Percentiles rank a stretch among this genome's conserved stretches.
These are phyloP conservation scores for Trichoderma polysporum DNA, from an alignment of 2,329 filamentous ascomycete species.

Conservation along the genomic window DNA sequence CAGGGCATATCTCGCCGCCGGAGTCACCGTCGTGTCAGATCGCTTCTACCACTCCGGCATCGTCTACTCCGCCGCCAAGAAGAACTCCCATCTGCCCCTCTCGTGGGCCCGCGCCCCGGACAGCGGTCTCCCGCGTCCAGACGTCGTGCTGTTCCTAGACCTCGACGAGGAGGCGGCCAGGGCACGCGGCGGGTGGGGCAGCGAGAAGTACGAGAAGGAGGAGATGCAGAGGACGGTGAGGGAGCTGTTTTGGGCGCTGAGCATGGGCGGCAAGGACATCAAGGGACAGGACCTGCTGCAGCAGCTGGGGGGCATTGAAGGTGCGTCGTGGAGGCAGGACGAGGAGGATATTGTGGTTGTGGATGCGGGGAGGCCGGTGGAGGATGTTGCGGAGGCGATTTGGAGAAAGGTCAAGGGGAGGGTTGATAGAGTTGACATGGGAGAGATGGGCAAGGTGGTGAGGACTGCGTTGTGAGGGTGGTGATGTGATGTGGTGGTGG, in stretches of 20 bases:
- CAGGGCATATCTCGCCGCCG: constrained; percentile 54
- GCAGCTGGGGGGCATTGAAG: constrained; percentile 27
- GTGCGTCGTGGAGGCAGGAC: constrained; percentile 45
- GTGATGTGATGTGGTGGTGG: neutral
- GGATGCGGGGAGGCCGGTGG: constrained; percentile 53
- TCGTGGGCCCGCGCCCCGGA: constrained; percentile 84
- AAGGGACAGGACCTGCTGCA: constrained; percentile 29
- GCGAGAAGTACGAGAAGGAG: constrained; percentile 82
- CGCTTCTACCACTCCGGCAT: constrained; percentile 94
- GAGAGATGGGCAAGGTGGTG: constrained; percentile 47
- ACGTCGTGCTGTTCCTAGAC: constrained; percentile 84
- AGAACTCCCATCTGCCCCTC: constrained; percentile 66
- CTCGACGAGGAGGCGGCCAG: constrained; percentile 71
- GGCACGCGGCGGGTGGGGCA: constrained; percentile 80
- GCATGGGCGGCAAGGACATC: constrained; percentile 45
- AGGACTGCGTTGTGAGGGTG: constrained; percentile 33
- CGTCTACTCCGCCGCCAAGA: constrained; percentile 89
- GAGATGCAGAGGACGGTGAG: constrained; percentile 80
- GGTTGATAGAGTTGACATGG: constrained; percentile 50
- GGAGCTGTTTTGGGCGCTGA: constrained; percentile 65
- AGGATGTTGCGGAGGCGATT: constrained; percentile 57
- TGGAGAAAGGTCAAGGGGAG: constrained; percentile 51
- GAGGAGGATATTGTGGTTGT: constrained; percentile 55
- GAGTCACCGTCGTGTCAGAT: constrained; percentile 80
- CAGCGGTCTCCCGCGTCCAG: constrained; percentile 80